Conservation (phyloP, 140 eudicot species). For the Flaveria floridana region DNA sequence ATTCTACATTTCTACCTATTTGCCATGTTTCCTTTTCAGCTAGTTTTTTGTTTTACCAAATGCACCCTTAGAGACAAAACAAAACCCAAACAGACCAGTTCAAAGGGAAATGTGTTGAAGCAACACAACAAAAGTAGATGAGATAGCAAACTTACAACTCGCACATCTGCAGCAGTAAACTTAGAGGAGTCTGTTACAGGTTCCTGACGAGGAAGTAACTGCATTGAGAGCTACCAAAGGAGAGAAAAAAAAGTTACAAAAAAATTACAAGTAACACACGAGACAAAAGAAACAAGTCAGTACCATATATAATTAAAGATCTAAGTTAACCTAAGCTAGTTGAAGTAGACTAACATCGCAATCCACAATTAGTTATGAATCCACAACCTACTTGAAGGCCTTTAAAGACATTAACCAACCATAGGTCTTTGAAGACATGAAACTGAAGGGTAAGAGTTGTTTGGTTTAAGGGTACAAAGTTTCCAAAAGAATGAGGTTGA, state of each 20-base stretch:
- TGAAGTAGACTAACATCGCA: not conserved
- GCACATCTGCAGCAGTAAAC: slow-evolving; percentile 97
- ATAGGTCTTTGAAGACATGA: not conserved
- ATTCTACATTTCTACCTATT: not conserved
- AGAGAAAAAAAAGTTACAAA: not conserved
- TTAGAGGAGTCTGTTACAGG: slow-evolving; percentile 71
- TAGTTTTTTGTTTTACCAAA: not conserved
- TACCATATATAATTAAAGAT: not conserved
- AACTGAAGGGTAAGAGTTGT: not conserved
- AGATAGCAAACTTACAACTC: slow-evolving; percentile 65
- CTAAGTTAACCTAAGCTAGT: not conserved
- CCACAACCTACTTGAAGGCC: not conserved
- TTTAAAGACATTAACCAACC: not conserved
- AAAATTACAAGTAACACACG: not conserved
- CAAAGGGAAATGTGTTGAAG: not conserved
- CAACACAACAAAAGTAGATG: not conserved
- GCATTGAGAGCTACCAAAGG: slow-evolving; percentile 31
- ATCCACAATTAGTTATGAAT: slow-evolving; percentile 1
- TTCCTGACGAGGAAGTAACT: slow-evolving; percentile 70
- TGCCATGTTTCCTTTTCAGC: not conserved
- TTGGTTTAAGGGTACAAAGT: not conserved
- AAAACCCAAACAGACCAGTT: not conserved
- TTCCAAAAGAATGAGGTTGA: not conserved
- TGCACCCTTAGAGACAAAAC: not conserved
- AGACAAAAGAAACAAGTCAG: not conserved